phyloP scores from a whole-genome alignment of 768 basidiomycete species.

The Psilocybe azurescens region DNA sequence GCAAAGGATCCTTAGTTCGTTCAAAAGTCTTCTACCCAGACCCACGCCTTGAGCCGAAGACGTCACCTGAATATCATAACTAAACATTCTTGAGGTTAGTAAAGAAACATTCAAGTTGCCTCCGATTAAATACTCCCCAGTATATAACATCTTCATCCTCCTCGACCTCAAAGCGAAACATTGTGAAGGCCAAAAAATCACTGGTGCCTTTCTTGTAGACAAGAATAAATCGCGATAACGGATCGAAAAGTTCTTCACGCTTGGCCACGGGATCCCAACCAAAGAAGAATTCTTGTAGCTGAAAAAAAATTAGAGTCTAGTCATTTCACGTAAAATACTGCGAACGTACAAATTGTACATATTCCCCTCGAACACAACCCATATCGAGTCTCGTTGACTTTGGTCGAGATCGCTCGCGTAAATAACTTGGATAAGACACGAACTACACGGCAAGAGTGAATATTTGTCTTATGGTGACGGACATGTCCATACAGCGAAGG shows the following conservation, averaged over 20 bases:
- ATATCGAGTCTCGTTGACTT: slow-evolving; percentile 49
- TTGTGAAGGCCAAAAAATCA: slow-evolving; percentile 46
- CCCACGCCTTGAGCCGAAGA: slow-evolving; percentile 51
- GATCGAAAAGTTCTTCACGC: slow-evolving; percentile 62
- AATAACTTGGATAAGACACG: slow-evolving; percentile 19
- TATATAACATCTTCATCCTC: slow-evolving; percentile 65
- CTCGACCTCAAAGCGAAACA: slow-evolving; percentile 81
- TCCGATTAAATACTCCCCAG: slow-evolving; percentile 50
- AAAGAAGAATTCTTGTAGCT: slow-evolving; percentile 63
- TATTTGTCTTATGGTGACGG: background rate
- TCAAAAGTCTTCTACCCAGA: slow-evolving; percentile 62
- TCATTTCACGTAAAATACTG: background rate
- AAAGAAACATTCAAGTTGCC: no score
- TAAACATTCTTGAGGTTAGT: slow-evolving; percentile 28
- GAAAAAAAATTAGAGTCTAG: background rate
- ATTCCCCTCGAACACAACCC: slow-evolving; percentile 59
- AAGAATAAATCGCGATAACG: slow-evolving; percentile 64
- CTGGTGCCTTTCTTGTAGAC: slow-evolving; percentile 29
- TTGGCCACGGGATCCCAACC: slow-evolving; percentile 70
- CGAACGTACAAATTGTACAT: slow-evolving; percentile 54
- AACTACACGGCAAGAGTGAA: slow-evolving; percentile 11
- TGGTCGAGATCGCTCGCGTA: slow-evolving; percentile 33
- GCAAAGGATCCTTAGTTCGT: slow-evolving; percentile 55
- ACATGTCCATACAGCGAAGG: slow-evolving; percentile 13
- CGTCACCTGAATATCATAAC: slow-evolving; percentile 80